Evolutionary conservation across 2,329 filamentous ascomycete genomes (phyloP).

Genomic region (Polychaeton citri): DNA sequence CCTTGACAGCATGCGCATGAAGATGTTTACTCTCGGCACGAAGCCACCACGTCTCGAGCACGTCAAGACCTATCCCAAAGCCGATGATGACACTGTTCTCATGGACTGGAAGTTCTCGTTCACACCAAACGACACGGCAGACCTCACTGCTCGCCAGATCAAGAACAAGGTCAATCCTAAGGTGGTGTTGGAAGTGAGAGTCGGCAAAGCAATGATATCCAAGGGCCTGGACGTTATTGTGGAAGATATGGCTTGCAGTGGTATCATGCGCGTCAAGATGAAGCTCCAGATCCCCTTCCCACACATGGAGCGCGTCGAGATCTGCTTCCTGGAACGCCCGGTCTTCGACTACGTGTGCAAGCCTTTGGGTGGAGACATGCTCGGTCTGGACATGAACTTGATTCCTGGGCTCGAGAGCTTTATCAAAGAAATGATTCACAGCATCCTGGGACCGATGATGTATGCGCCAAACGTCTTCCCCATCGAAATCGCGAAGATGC

Average conservation of each 20-base stretch:
- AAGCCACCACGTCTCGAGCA: slow-evolving; percentile 95
- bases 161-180: slow-evolving; percentile 97
- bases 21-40: slow-evolving; percentile 82
- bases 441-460: slow-evolving; percentile 92
- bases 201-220: slow-evolving; percentile 93
- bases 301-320: slow-evolving; percentile 85
- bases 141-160: slow-evolving; percentile 79
- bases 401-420: slow-evolving; percentile 88
- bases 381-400: slow-evolving; percentile 98
- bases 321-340: slow-evolving; percentile 83
- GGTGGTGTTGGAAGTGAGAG: slow-evolving; percentile 81
- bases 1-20: slow-evolving; percentile 83
- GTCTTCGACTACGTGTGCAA: slow-evolving; percentile 96
- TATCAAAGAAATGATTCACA: slow-evolving; percentile 92
- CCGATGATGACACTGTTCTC: slow-evolving; percentile 84
- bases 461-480: slow-evolving; percentile 96
- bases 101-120: slow-evolving; percentile 99
- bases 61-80: slow-evolving; percentile 94
- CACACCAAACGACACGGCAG: slow-evolving; percentile 83
- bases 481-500: slow-evolving; percentile 96
- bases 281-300: slow-evolving; percentile 95
- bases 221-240: slow-evolving; percentile 96
- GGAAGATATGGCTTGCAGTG: slow-evolving; percentile 92
- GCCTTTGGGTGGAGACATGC: slow-evolving; percentile 83
- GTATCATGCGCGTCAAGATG: slow-evolving; percentile 91